Conservation (phyloP, 345 rosid species). For the Schrenkiella parvula region DNA sequence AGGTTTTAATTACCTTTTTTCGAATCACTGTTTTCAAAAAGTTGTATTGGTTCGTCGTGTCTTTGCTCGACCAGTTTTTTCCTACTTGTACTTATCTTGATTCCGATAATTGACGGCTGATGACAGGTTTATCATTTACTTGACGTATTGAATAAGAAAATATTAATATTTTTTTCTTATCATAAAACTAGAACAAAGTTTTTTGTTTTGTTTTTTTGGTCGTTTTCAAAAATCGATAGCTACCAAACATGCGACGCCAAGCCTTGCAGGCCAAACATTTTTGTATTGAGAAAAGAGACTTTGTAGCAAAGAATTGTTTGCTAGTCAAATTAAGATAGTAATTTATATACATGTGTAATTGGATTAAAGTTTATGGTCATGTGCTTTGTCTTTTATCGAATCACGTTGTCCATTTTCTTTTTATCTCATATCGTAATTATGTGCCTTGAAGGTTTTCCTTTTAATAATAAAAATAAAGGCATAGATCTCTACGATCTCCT, state of each 20-base stretch:
- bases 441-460: background rate
- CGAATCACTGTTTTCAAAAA: background rate
- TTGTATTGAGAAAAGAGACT: constrained; percentile 14
- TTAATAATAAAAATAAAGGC: background rate
- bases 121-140: background rate
- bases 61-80: background rate
- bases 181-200: background rate
- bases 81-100: constrained; percentile 25
- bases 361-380: background rate
- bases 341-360: background rate
- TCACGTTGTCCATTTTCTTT: background rate
- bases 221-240: constrained; percentile 18
- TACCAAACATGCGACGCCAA: constrained; percentile 30
- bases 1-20: background rate
- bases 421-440: background rate
- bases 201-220: background rate
- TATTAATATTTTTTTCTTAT: background rate
- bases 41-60: background rate
- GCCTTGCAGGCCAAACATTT: constrained; percentile 13
- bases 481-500: background rate
- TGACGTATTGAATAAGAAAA: background rate
- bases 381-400: constrained; percentile 7
- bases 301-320: constrained; percentile 22
- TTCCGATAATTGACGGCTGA: constrained; percentile 21
- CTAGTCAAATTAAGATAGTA: background rate